phyloP scores from a whole-genome alignment of 305 asterid genomes.

The Rubia balearica region DNA sequence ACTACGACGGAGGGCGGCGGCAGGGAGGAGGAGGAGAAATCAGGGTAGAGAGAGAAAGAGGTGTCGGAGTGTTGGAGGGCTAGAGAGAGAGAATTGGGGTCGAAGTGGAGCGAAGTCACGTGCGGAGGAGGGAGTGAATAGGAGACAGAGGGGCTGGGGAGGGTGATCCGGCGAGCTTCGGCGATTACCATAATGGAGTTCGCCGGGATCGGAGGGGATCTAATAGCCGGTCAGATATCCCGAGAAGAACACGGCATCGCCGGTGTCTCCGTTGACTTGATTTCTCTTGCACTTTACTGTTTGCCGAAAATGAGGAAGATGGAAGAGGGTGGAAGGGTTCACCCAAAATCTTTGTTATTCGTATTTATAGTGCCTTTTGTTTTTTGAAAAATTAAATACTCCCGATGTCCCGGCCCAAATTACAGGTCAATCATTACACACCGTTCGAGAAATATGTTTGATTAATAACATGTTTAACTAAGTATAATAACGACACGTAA shows the following conservation, averaged over 20 bases:
- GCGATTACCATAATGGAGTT: slow-evolving; percentile 21
- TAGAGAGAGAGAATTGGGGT: slow-evolving; percentile 29
- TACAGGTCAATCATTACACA: too few relatives aligned
- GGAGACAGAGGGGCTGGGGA: slow-evolving; percentile 37
- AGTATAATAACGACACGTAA: too few relatives aligned
- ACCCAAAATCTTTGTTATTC: background rate
- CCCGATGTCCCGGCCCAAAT: too few relatives aligned
- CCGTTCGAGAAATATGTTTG: too few relatives aligned
- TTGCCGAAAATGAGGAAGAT: background rate
- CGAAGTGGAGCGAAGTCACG: slow-evolving; percentile 45
- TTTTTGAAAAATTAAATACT: too few relatives aligned
- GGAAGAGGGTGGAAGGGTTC: background rate
- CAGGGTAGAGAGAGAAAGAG: slow-evolving; percentile 65
- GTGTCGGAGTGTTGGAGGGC: slow-evolving; percentile 51
- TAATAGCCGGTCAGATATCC: slow-evolving; percentile 2
- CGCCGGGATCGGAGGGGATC: slow-evolving; percentile 3
- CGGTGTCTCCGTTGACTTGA: background rate
- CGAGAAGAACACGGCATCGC: slow-evolving; percentile 3
- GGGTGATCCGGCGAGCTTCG: slow-evolving; percentile 50
- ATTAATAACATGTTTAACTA: too few relatives aligned
- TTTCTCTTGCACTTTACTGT: background rate
- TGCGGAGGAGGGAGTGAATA: slow-evolving; percentile 37
- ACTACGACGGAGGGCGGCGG: slow-evolving; percentile 39
- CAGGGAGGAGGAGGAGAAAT: slow-evolving; percentile 43
- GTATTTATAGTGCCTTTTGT: too few relatives aligned